Conservation (phyloP, 129 eudicot genomes). For the Saposhnikovia divaricata region DNA sequence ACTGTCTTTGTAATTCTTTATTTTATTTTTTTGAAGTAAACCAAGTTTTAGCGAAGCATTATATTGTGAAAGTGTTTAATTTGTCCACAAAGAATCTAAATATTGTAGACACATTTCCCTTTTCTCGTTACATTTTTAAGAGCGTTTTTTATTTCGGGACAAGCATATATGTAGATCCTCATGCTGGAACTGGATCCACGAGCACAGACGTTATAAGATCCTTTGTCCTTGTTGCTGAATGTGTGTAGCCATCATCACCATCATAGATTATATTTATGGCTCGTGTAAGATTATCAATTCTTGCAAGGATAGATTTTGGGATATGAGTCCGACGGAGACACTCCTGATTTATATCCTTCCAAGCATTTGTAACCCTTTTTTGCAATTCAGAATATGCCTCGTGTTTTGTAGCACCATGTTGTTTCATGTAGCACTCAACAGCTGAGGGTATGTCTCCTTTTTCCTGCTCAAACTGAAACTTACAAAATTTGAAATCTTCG, state of each 20-base stretch:
- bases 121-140: no score
- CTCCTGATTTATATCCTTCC: constrained; percentile 5
- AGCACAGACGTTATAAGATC: not conserved
- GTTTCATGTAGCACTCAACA: constrained; percentile 7
- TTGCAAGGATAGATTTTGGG: not conserved
- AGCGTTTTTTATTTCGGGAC: no score
- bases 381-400: not conserved
- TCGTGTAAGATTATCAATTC: not conserved
- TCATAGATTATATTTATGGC: not conserved
- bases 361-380: not conserved
- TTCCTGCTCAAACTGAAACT: constrained; percentile 4
- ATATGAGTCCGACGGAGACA: not conserved
- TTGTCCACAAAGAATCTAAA: no score
- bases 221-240: not conserved
- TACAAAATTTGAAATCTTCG: not conserved
- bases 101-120: no score
- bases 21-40: no score
- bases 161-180: not conserved
- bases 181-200: not conserved
- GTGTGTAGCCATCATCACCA: not conserved
- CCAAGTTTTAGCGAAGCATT: no score
- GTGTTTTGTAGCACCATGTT: not conserved
- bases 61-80: no score
- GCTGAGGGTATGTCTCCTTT: not conserved
- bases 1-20: no score